Evolutionary conservation across 2,329 filamentous ascomycete species (phyloP), one percentile per base, ranked within the genome.

Genomic region (Venturia oleaginea): DNA sequence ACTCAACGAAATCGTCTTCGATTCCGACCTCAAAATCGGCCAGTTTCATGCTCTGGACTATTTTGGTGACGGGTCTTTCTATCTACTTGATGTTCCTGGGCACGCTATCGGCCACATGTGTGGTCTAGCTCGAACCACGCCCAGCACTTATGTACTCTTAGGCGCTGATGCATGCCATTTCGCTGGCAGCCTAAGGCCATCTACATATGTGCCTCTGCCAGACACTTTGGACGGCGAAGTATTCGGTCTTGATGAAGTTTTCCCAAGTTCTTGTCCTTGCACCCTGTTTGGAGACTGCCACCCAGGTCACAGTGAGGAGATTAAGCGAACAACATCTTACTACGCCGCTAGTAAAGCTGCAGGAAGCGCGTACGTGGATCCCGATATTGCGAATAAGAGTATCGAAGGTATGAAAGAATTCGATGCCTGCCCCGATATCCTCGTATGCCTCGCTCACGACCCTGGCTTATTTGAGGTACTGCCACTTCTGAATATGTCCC

Each of bases 61-160:
- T 68, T 85, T 84, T 64, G 78, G 78, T 2, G 83, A 86, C 68
- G 83, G 82, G 0, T 78, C 74, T 24, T 83, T 86, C 67, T 84
- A 84, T 68, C 74, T 85, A 1, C 74, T 85, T 34, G 74, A 82
- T 67, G 76, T 78, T 3, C 81, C 82, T 0, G 83, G 83, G 34
- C 82, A 65, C 10, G 46, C 64, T 6, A 64, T 65, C 17, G 64
- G 64, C 17, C 64, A 65, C 38, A 69, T 80, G 0, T 78, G 73
- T 55, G 79, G 71, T 1, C 67, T 81, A 4, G 78, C 77, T 1
- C 69, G 79, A 10, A 76, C 76, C 0, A 76, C 73, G 0, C 62
- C 63, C 0, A 69, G 72, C 34, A 76, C 76, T 0, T 80, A 79
- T 64, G 65, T 80, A 6, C 71, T 80, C 11, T 70, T 79, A 64